Evolutionary conservation across 805 yeast genomes (phyloP).

Genomic region (Scheffersomyces stipitis): DNA sequence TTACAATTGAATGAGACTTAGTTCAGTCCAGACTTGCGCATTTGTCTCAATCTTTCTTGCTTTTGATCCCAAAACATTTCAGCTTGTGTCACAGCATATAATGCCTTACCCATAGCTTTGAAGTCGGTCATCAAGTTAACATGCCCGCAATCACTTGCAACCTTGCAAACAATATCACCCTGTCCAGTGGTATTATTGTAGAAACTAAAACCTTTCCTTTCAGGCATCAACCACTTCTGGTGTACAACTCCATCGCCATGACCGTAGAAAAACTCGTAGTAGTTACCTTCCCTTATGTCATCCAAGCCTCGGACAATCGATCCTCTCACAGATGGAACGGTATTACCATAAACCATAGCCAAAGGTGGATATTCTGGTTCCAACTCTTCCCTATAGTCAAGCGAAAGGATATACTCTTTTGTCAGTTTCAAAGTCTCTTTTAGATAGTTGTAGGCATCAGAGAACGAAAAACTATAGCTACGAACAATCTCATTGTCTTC

Average conservation of each 20-base stretch:
- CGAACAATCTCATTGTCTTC: constrained; percentile 7
- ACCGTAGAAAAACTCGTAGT: constrained; percentile 76
- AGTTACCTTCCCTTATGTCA: constrained; percentile 69
- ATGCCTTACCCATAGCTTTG: constrained; percentile 68
- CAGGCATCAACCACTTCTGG: constrained; percentile 81
- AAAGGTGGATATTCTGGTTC: constrained; percentile 70
- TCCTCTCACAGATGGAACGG: constrained; percentile 83
- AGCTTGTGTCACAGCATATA: constrained; percentile 60
- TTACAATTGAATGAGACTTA: too few species aligned
- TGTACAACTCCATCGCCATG: constrained; percentile 94
- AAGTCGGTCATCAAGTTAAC: constrained; percentile 77
- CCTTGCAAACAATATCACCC: constrained; percentile 64
- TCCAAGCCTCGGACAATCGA: constrained; percentile 61
- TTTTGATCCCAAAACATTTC: constrained; percentile 43
- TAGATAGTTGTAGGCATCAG: constrained; percentile 67
- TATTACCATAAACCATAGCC: constrained; percentile 77
- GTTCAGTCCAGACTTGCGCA: too few species aligned
- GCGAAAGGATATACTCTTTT: constrained; percentile 53
- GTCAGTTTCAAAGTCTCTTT: constrained; percentile 59
- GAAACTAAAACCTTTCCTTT: constrained; percentile 57
- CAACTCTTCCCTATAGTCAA: constrained; percentile 52
- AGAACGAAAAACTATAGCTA: constrained; percentile 35
- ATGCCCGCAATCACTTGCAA: constrained; percentile 70
- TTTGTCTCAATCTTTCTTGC: neutral
- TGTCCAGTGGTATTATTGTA: constrained; percentile 27